A percentile compares a stretch with the other conserved stretches of the same genome.
These are phyloP conservation scores for Fraxinus albicans DNA, from an alignment of 305 asterid genomes.

Conservation along the genomic window DNA sequence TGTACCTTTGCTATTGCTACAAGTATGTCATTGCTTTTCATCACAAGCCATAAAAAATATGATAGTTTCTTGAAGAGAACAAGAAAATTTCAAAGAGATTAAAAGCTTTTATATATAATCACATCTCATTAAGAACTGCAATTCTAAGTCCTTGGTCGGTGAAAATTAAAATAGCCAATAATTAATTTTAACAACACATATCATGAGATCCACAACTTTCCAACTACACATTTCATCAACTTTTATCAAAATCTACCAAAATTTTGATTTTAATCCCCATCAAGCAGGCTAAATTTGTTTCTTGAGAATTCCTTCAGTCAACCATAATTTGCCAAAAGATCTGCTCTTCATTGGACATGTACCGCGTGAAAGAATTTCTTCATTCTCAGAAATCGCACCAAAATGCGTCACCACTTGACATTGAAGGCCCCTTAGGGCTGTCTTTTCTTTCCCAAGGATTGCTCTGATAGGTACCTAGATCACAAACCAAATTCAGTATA, in stretches of 20 bases:
- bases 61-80: not conserved
- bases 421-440: constrained; percentile 19
- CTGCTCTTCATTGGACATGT: not conserved
- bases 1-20: not conserved
- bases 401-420: not conserved
- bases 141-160: not conserved
- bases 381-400: not conserved
- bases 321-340: not conserved
- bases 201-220: not conserved
- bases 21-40: not conserved
- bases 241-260: not conserved
- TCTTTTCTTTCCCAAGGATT: constrained; percentile 27
- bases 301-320: not conserved
- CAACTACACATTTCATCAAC: not conserved
- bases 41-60: not conserved
- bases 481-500: not conserved
- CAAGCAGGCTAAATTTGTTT: not conserved
- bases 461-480: constrained; percentile 44
- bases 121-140: not conserved
- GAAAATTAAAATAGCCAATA: not conserved
- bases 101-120: not conserved
- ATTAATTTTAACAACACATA: too few relatives aligned
- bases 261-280: not conserved
- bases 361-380: not conserved
- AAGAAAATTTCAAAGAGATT: not conserved